Conservation (phyloP, 2,329 filamentous ascomycete genomes). For the Diaporthe citrichinensis region DNA sequence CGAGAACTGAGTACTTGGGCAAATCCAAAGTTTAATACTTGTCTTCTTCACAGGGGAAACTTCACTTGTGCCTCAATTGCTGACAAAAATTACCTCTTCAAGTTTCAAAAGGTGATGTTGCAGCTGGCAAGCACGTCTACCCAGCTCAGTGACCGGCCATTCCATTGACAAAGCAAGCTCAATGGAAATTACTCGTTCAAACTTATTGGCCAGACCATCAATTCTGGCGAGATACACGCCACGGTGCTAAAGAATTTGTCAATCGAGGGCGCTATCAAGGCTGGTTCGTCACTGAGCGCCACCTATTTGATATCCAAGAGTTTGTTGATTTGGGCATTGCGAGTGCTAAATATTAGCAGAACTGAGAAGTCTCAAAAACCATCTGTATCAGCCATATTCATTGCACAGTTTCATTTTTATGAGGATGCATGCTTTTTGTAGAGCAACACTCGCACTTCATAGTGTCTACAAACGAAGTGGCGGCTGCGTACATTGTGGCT, state of each 20-base stretch:
- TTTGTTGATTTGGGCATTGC: neutral
- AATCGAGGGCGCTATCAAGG: neutral
- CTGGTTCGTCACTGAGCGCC: neutral
- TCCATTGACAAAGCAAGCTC: too few relatives aligned
- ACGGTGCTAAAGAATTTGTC: too few relatives aligned
- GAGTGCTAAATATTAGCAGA: neutral
- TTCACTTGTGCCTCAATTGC: neutral
- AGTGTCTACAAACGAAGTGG: neutral
- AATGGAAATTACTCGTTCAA: neutral
- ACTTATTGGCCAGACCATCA: neutral
- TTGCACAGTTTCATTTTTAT: neutral
- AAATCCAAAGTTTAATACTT: neutral
- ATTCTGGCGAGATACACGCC: neutral
- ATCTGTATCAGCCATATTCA: neutral
- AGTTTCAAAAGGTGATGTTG: neutral
- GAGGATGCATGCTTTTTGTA: neutral
- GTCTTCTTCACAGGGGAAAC: neutral
- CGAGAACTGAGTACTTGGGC: too few relatives aligned
- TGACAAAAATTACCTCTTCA: rapidly evolving
- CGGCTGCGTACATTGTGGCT: neutral
- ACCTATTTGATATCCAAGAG: neutral
- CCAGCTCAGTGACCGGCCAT: neutral
- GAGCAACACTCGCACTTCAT: neutral
- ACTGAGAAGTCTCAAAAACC: neutral
- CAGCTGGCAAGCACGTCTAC: neutral